Evolutionary conservation across 2,329 filamentous ascomycete genomes (phyloP).

Genomic region (Penicillium sp.): DNA sequence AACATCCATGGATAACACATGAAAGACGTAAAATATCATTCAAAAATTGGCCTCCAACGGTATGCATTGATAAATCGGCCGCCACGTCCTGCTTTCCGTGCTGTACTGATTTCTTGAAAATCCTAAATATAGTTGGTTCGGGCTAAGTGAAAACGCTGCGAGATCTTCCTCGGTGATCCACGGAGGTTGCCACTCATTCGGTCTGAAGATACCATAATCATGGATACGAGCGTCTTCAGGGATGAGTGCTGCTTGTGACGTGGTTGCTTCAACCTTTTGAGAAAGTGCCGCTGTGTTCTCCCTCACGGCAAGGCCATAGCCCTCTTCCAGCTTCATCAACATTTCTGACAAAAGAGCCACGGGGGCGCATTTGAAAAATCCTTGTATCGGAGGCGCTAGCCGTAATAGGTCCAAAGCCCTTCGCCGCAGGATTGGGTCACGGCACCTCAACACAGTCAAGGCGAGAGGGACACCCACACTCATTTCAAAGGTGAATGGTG

Average conservation of each 20-base stretch:
- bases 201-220: conserved; percentile 24
- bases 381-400: conserved; percentile 26
- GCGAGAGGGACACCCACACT: conserved; percentile 25
- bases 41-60: not conserved
- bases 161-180: not conserved
- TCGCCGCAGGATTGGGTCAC: conserved; percentile 23
- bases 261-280: too few species aligned
- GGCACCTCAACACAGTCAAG: conserved; percentile 26
- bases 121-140: not conserved
- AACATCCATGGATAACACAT: too few species aligned
- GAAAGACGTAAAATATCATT: not conserved
- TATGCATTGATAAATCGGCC: not conserved
- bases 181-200: not conserved
- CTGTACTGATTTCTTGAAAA: not conserved
- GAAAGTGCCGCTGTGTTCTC: not conserved
- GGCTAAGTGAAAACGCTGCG: not conserved
- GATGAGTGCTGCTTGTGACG: not conserved
- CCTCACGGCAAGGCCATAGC: not conserved
- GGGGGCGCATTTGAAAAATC: conserved; percentile 25
- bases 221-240: conserved; percentile 28
- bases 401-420: conserved; percentile 22
- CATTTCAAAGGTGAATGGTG: conserved; percentile 28
- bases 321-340: conserved; percentile 24
- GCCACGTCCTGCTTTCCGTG: not conserved
- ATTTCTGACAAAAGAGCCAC: conserved; percentile 19